Evolutionary conservation across 306 rosid species (phyloP).

Genomic region (Echinosophora koreensis): DNA sequence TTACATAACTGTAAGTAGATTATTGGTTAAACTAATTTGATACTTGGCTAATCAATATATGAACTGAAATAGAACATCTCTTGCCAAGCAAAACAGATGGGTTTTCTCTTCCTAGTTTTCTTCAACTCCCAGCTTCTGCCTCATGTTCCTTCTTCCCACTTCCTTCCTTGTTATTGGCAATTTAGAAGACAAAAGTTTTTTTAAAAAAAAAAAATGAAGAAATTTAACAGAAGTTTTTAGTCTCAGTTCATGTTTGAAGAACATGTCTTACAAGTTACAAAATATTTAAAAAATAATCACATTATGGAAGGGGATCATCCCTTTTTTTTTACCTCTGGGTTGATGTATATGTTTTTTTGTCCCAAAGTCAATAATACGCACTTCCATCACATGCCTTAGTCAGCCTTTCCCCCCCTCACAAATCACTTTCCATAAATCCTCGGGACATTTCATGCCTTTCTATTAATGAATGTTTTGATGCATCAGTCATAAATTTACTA

Average conservation of each 20-base stretch:
- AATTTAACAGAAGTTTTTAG: constrained; percentile 1
- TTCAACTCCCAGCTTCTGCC: neutral
- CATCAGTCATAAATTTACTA: constrained; percentile 44
- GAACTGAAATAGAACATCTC: constrained; percentile 7
- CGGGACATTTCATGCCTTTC: constrained; percentile 42
- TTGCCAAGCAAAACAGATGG: constrained; percentile 24
- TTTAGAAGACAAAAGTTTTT: neutral
- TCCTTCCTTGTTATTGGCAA: constrained; percentile 35
- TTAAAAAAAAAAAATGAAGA: neutral
- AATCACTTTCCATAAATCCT: constrained; percentile 40
- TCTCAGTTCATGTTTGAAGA: constrained; percentile 24
- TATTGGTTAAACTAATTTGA: constrained; percentile 10
- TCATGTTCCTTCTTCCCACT: constrained; percentile 4
- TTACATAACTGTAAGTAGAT: constrained; percentile 20
- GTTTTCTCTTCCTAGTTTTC: constrained; percentile 26
- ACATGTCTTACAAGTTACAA: constrained; percentile 2
- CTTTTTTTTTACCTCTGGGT: constrained; percentile 25
- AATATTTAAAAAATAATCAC: constrained; percentile 9
- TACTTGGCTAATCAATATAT: constrained; percentile 20
- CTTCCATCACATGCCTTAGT: constrained; percentile 31
- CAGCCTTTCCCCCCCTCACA: constrained; percentile 1
- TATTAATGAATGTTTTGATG: constrained; percentile 47
- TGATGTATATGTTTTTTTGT: constrained; percentile 25
- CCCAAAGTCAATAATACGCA: constrained; percentile 7
- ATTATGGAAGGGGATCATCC: neutral